These are phyloP conservation scores for Amoeboaphelidium occidentale DNA, from an alignment of 371 early-diverging fungal genomes.

Conservation along the genomic window DNA sequence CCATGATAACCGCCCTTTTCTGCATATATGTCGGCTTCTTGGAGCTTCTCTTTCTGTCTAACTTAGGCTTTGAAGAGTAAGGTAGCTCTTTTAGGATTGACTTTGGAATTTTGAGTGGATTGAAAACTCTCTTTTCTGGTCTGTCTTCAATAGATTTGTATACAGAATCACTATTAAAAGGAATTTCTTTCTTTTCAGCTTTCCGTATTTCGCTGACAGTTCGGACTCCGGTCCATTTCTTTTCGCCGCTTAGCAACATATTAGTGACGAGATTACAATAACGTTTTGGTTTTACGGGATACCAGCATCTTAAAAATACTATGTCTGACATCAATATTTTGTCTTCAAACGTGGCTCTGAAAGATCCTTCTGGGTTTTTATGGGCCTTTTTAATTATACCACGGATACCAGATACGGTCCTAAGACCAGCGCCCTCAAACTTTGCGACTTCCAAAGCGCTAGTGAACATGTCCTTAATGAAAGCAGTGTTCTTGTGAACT, in stretches of 20 bases:
- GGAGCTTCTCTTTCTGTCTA: slow-evolving; percentile 12
- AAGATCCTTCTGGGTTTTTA: slow-evolving; percentile 72
- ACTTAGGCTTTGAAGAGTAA: slow-evolving; percentile 71
- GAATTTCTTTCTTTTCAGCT: slow-evolving; percentile 32
- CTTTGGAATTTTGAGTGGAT: slow-evolving; percentile 57
- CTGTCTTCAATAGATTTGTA: slow-evolving; percentile 69
- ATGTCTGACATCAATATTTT: slow-evolving; percentile 85
- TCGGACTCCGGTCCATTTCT: slow-evolving; percentile 67
- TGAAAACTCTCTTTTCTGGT: slow-evolving; percentile 37
- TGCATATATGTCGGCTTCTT: slow-evolving; percentile 21
- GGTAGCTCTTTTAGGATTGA: slow-evolving; percentile 56
- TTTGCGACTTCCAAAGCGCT: slow-evolving; percentile 91
- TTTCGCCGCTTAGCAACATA: slow-evolving; percentile 36
- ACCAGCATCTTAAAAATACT: slow-evolving; percentile 91
- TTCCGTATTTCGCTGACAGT: slow-evolving; percentile 65
- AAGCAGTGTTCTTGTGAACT: slow-evolving; percentile 94
- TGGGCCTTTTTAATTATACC: slow-evolving; percentile 88
- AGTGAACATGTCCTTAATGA: slow-evolving; percentile 98
- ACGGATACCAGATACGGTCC: slow-evolving; percentile 92
- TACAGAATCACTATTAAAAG: slow-evolving; percentile 46
- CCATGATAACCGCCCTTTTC: slow-evolving; percentile 63
- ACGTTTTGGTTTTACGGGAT: slow-evolving; percentile 70
- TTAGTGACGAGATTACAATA: slow-evolving; percentile 89
- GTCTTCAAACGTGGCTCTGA: slow-evolving; percentile 98
- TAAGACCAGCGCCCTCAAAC: slow-evolving; percentile 87